Conservation (phyloP, 352 stramenopile species). For the Hyaloperonospora arabidopsidis region DNA sequence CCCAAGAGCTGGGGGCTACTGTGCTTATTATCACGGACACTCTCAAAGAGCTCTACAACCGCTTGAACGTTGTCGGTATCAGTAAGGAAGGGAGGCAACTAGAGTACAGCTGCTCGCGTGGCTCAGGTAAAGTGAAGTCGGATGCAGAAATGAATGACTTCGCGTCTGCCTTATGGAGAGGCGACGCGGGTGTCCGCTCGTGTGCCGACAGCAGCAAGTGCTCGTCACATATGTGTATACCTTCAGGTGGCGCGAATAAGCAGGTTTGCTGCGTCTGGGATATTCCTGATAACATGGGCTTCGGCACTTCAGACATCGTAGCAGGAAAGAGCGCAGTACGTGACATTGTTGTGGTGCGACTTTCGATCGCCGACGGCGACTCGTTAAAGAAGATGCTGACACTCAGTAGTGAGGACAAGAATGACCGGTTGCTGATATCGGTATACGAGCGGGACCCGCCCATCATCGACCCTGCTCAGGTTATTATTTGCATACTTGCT, state of each 20-base stretch:
- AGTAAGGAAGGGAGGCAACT: constrained; percentile 33
- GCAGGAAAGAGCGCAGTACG: constrained; percentile 35
- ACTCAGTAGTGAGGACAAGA: constrained; percentile 17
- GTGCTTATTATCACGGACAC: constrained; percentile 75
- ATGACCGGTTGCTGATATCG: constrained; percentile 37
- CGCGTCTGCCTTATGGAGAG: constrained; percentile 22
- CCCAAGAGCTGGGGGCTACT: constrained; percentile 52
- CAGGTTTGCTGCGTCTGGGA: constrained; percentile 76
- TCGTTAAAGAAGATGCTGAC: constrained; percentile 39
- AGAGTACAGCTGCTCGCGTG: constrained; percentile 56
- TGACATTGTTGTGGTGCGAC: constrained; percentile 55
- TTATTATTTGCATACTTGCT: constrained; percentile 72
- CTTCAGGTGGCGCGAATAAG: constrained; percentile 39
- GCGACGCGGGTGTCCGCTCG: constrained; percentile 33
- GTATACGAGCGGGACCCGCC: constrained; percentile 59
- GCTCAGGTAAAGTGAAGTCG: constrained; percentile 24
- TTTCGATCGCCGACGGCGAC: constrained; percentile 54
- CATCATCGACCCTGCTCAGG: constrained; percentile 49
- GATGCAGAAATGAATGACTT: constrained; percentile 31
- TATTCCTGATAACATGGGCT: constrained; percentile 66
- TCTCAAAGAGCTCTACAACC: constrained; percentile 61
- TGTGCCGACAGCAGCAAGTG: constrained; percentile 40
- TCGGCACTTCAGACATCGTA: constrained; percentile 31
- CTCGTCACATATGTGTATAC: constrained; percentile 55
- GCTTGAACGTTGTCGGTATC: constrained; percentile 25